Base-by-base conservation (phyloP, 1,139 yeast species). In the Arxiozyma slooffiae region DNA sequence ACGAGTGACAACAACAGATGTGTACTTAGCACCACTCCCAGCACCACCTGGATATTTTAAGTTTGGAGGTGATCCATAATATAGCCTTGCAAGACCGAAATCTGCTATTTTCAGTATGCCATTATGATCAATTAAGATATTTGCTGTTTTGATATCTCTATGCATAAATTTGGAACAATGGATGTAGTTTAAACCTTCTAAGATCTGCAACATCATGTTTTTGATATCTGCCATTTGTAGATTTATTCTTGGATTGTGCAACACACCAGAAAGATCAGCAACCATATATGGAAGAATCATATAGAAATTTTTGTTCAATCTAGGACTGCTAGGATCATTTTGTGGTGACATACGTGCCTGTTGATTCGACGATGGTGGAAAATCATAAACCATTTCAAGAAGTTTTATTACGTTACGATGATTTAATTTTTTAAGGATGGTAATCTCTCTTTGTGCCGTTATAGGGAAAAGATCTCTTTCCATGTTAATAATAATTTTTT, bases 281-380 rank as follows among this genome's bases (percentile, higher is more conserved):
- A 89, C 82, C 92, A 92, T 89, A 62, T 90, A 94, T 0, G 97
- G 96, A 42, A 92, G 79, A 4, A 92, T 96, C 70, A 95, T 89
- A 67, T 83, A 90, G 60, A 89, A 87, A 43, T 57, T 72, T 57
- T 59, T 68, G 41, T 49, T 66, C 18, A 36, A 41, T 36, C 16
- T 47, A 11, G 43, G 23, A 37, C 24, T 36, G 3, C 9, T 38
- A 4, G 26, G 50, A 46, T 36, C 41, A 18, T 50, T 39, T 18
- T 40, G 45, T 17, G 38, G 16, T 8, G 18, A 16, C 9, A 26
- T 26, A 18, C 23, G 45, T 14, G 39, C 22, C 21, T 42, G 36
- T 21, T 34, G 39, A 26, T 21, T 43, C 7, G 59, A 45, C 22
- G 54, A 61, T n/a, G 82, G 78, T 39, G 67, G 60, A 37, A 56